A percentile compares a stretch with the other conserved stretches of the same genome.
Evolutionary conservation across 164 flowering plant species (phyloP).

Genomic region (Dillenia turbinata): DNA sequence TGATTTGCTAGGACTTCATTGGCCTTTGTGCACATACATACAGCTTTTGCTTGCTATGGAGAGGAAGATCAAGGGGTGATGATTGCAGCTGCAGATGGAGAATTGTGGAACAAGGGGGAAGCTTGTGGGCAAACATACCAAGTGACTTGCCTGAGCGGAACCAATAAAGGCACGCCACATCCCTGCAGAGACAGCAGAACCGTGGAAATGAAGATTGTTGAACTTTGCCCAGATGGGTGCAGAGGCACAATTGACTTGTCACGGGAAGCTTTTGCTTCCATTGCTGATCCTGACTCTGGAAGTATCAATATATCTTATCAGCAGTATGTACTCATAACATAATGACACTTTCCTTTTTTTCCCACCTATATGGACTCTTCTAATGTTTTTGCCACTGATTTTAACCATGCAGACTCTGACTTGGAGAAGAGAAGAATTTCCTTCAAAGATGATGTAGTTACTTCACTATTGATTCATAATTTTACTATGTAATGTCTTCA

Average conservation of each 20-base stretch:
- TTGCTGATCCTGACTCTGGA: slow-evolving; percentile 29
- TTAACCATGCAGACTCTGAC: too few relatives aligned
- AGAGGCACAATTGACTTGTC: slow-evolving; percentile 31
- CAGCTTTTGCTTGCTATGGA: slow-evolving; percentile 13
- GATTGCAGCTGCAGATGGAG: slow-evolving; percentile 11
- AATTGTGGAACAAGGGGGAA: slow-evolving; percentile 1
- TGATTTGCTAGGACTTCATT: too few relatives aligned
- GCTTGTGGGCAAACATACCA: slow-evolving; percentile 12
- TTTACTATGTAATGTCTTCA: too few relatives aligned
- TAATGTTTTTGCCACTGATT: too few relatives aligned
- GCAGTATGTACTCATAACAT: slow-evolving; percentile 7
- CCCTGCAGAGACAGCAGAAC: slow-evolving; percentile 5
- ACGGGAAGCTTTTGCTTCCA: slow-evolving; percentile 29
- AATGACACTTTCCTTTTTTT: too few relatives aligned
- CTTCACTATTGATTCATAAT: too few relatives aligned
- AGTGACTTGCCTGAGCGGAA: slow-evolving; percentile 6
- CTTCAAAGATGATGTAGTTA: too few relatives aligned
- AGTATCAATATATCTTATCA: slow-evolving; percentile 14
- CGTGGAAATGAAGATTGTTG: slow-evolving; percentile 17
- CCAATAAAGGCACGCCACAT: slow-evolving; percentile 7
- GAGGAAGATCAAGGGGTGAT: slow-evolving; percentile 4
- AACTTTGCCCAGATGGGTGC: slow-evolving; percentile 22
- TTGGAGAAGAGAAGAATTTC: too few relatives aligned
- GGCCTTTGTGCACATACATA: not conserved
- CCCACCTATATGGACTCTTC: too few relatives aligned